These are phyloP conservation scores for Trifolium dubium DNA, from an alignment of 306 rosid species.

Conservation along the genomic window DNA sequence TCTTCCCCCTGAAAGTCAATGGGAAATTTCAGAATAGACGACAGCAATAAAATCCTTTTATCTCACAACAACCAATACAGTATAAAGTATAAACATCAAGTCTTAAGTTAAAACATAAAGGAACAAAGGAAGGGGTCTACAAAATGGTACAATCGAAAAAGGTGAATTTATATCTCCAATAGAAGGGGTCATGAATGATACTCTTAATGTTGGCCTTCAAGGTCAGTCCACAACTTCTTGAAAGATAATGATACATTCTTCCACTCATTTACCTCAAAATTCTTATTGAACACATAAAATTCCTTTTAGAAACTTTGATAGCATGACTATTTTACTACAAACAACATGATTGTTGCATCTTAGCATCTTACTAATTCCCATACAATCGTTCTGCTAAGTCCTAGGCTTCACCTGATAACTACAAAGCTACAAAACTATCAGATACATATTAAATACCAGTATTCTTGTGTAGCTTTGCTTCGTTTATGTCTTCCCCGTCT, in stretches of 20 bases:
- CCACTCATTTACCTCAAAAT: constrained; percentile 23
- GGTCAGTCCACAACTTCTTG: neutral
- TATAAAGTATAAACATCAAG: constrained; percentile 39
- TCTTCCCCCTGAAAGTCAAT: constrained; percentile 61
- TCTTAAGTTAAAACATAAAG: constrained; percentile 5
- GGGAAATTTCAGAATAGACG: constrained; percentile 36
- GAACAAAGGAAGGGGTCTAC: neutral
- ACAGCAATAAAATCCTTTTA: constrained; percentile 8
- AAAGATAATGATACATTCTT: constrained; percentile 3
- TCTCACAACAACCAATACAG: constrained; percentile 25
- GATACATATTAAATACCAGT: neutral
- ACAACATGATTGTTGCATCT: neutral
- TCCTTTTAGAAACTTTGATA: neutral
- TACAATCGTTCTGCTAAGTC: neutral
- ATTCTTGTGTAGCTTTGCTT: constrained; percentile 14
- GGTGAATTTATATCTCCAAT: constrained; percentile 15
- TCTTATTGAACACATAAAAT: constrained; percentile 7
- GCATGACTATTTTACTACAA: constrained; percentile 15
- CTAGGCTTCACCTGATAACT: constrained; percentile 8
- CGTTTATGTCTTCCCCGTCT: constrained; percentile 1
- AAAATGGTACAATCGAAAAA: constrained; percentile 1
- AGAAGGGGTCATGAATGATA: neutral
- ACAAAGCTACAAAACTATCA: neutral
- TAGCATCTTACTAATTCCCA: neutral
- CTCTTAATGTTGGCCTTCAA: neutral